A percentile compares a stretch with the other conserved stretches of the same genome.
phyloP scores from a whole-genome alignment of 352 stramenopile species.

The Phytophthora pini region DNA sequence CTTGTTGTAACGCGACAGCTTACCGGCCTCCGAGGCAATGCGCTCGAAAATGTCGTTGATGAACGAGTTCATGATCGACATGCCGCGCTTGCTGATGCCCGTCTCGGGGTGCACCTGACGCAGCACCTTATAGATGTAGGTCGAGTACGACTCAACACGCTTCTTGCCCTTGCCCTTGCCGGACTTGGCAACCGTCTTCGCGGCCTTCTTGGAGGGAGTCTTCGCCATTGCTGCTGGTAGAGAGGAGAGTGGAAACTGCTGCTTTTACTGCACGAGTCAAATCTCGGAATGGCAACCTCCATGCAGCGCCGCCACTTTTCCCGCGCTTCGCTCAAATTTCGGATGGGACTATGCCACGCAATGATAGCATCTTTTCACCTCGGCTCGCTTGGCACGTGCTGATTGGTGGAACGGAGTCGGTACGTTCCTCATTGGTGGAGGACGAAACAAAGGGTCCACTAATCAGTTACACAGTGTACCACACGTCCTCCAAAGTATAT shows the following conservation, averaged over 20 bases:
- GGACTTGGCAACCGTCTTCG: conserved; percentile 83
- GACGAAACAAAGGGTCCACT: background rate
- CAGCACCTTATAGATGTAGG: conserved; percentile 94
- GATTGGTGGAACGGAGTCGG: conserved; percentile 35
- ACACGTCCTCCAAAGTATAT: background rate
- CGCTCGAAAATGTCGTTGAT: conserved; percentile 99
- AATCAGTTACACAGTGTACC: background rate
- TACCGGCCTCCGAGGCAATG: conserved; percentile 96
- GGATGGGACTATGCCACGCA: background rate
- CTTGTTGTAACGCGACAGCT: conserved; percentile 98
- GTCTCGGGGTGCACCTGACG: conserved; percentile 97
- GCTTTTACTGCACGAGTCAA: conserved; percentile 39
- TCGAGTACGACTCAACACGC: conserved; percentile 90
- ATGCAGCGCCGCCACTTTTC: conserved; percentile 15
- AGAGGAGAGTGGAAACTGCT: conserved; percentile 27
- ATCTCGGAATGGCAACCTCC: conserved; percentile 36
- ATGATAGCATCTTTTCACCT: conserved; percentile 26
- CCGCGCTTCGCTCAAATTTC: conserved; percentile 25
- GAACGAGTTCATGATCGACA: conserved; percentile 99
- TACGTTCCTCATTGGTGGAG: conserved; percentile 22
- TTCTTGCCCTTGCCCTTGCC: conserved; percentile 88
- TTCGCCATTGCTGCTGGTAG: conserved; percentile 88
- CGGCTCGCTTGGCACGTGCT: conserved; percentile 22
- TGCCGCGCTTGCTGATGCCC: conserved; percentile 97
- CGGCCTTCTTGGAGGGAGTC: conserved; percentile 95